Base-by-base conservation (phyloP, 495 filamentous ascomycete species). In the Hyphodiscus hymeniophilus region DNA sequence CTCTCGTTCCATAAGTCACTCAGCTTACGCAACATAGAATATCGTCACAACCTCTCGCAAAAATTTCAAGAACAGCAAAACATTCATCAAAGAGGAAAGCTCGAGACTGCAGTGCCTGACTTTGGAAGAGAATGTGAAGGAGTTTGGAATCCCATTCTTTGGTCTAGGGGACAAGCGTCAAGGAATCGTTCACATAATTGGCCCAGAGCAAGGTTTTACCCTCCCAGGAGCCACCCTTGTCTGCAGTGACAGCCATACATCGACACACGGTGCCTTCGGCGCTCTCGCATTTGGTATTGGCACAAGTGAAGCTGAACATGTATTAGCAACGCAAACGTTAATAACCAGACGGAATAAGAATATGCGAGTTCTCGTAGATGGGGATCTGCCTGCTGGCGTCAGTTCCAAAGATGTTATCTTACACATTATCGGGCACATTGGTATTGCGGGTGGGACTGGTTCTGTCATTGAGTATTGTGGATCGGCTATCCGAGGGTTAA, bases 131-230 rank as follows among this genome's bases (percentile, higher is more conserved):
- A 98, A 98, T 60, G 92, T 98, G 49, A 94, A 94, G 68, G 85
- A 88, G 45, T 96, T 96, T 56, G 89, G 85, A 54, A 76, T 98
- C 60, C 95, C 92, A 61, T 98, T 96, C 68, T 98, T 98, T 58
- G 92, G 92, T 42, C 81, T 98, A 50, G 89, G 81, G 31, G 92
- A 97, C 67, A 94, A 94, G 73, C 79, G 92, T 26, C 92, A 98
- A 70, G 92, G 92, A 55, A 98, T 98, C 61, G 92, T 98, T 34
- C 92, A 98, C 66, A 85, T 98, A 60, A 95, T 98, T 57, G 92
- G 92, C 13, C 92, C 92, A 32, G 92, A 98, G 74, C 92, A 98
- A 66, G 92, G 92, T 51, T 98, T 98, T 73, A 98, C 92, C 31
- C 84, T 98, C 15, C 92, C 92, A 7, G 92, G 90, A 48, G 95